Base-by-base conservation (phyloP, 306 rosid genomes). In the Leucaena leucocephala region DNA sequence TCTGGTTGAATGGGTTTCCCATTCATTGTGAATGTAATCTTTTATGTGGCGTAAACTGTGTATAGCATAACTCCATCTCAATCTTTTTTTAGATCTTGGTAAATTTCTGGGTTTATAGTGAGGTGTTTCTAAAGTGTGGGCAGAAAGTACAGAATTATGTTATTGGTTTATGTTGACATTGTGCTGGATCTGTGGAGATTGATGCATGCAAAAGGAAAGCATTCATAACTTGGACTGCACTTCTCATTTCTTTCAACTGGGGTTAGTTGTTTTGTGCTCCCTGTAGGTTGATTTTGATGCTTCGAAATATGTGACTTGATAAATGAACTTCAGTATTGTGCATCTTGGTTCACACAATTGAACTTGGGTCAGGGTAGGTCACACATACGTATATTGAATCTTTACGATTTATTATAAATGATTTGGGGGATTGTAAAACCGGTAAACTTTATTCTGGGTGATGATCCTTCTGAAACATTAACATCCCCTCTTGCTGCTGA, bases 81-180 rank as follows among this genome's bases (percentile, higher is more conserved):
- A 12, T 44, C 17, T 19, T 33, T 33, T 27, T 34, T 8, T 19
- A 2, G 3, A 34, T 44, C 36, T 61, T 44, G 59, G 34, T 45
- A 1, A 46, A 33, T 44, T 8, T 44, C 43, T 62, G 34, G 57
- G 5, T 4, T 48, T 36, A 34, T 63, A 6, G 40, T 74, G 6
- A 35, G 48, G 5, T 34, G 21, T 7, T 2, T 76, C 72, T 8
- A 35, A 62, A 44, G 38, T 52, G 10, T n/a, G 62, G 40, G 19
- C 59, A 9, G 39, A 57, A 42, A 4, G 39, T 45, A 12, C 10
- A 17, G 46, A 17, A 59, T 58, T 27, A 19, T 33, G 46, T 45
- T 44, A 61, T 17, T 61, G 71, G 44, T 74, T 35, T 59, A 74
- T 59, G 69, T 4, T 36, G 71, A 44, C 45, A 16, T 62, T 61